Evolutionary conservation across 2,329 filamentous ascomycete genomes (phyloP).

Genomic region (Huntiella bhutanensis): DNA sequence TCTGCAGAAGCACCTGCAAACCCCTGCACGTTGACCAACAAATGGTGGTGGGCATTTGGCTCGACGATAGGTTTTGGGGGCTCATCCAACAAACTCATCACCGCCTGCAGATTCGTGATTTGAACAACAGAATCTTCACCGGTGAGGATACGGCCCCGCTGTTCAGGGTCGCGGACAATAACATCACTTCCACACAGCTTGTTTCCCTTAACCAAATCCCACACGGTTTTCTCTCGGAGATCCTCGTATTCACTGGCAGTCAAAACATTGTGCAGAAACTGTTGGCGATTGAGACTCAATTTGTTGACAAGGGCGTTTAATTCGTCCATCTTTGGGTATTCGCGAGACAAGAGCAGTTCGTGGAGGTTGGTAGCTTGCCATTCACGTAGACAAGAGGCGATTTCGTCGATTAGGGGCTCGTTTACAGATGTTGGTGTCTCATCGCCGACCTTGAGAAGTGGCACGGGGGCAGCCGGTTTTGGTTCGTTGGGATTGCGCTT

Average conservation of each 20-base stretch:
- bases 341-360: constrained; percentile 64
- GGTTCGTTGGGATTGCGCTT: constrained; percentile 46
- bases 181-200: constrained; percentile 87
- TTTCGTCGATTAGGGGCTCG: constrained; percentile 91
- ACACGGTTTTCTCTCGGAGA: constrained; percentile 77
- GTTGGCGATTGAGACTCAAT: constrained; percentile 70
- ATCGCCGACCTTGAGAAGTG: constrained; percentile 93
- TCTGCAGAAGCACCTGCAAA: constrained; percentile 62
- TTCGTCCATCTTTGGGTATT: constrained; percentile 65
- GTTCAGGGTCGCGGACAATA: constrained; percentile 75
- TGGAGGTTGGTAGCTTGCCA: constrained; percentile 98
- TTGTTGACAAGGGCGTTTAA: constrained; percentile 63
- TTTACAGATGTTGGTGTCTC: constrained; percentile 78
- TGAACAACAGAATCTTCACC: constrained; percentile 87
- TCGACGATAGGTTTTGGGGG: constrained; percentile 52
- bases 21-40: constrained; percentile 67
- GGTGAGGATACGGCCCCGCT: constrained; percentile 70
- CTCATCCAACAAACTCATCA: constrained; percentile 84
- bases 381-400: constrained; percentile 86
- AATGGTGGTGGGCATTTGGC: constrained; percentile 55
- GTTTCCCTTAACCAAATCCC: constrained; percentile 86
- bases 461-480: constrained; percentile 78
- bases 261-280: constrained; percentile 84
- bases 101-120: constrained; percentile 74
- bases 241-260: constrained; percentile 66